Evolutionary conservation across 352 stramenopile genomes (phyloP).

Genomic region (Pythium volutum): DNA sequence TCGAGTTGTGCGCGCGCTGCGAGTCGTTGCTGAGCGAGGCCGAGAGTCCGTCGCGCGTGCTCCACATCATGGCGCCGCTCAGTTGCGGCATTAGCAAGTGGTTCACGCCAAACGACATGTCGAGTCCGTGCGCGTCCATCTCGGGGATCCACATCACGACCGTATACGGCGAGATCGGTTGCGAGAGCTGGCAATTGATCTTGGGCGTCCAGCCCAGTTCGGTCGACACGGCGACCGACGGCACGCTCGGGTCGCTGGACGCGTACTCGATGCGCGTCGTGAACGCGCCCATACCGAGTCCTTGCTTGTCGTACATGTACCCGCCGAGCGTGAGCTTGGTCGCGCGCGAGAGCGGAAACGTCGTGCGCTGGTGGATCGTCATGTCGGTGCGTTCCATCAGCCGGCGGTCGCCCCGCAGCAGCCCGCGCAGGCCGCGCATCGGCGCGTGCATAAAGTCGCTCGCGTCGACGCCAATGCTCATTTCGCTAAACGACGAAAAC

Average conservation of each 20-base stretch:
- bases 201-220: constrained; percentile 79
- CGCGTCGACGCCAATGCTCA: constrained; percentile 77
- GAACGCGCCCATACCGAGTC: constrained; percentile 66
- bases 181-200: constrained; percentile 66
- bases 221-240: constrained; percentile 58
- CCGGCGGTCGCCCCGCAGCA: constrained; percentile 41
- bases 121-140: constrained; percentile 64
- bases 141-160: constrained; percentile 75
- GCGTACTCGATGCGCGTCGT: constrained; percentile 63
- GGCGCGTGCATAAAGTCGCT: constrained; percentile 65
- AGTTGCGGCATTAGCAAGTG: constrained; percentile 58
- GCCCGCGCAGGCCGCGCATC: constrained; percentile 50
- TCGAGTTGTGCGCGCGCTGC: constrained; percentile 33
- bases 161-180: constrained; percentile 67
- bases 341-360: constrained; percentile 51
- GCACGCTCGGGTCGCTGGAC: constrained; percentile 57
- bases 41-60: constrained; percentile 73
- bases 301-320: constrained; percentile 83
- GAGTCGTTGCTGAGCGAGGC: constrained; percentile 54
- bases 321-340: constrained; percentile 67
- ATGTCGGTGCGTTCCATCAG: constrained; percentile 70
- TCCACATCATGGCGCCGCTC: constrained; percentile 79
- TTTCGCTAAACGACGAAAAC: constrained; percentile 80
- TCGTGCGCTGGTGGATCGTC: constrained; percentile 76
- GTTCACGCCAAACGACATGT: constrained; percentile 70